Base-by-base conservation (phyloP, 495 filamentous ascomycete species). In the Penicillium psychrofluorescens region DNA sequence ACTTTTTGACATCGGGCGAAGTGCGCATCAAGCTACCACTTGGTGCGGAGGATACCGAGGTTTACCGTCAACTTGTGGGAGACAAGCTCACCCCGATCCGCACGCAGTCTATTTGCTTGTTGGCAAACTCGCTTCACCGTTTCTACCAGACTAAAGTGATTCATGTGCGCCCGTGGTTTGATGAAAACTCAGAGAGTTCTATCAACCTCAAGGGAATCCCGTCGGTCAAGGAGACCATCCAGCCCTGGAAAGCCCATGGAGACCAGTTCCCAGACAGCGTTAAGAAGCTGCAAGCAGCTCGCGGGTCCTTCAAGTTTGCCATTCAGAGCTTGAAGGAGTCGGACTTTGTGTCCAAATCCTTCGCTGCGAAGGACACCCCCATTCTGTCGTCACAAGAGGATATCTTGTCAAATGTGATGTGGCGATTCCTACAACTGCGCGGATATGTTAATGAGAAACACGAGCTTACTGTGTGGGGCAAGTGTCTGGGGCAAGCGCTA, bases 341-440 rank as follows among this genome's bases (percentile, higher is more conserved):
- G 0, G 73, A 80, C 2, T 90, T 90, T 59, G 78, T 76, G 1
- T 64, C 78, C 29, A 78, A 78, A 48, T 88, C 90, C 1, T 74
- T 85, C 40, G 53, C 64, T 40, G 49, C 39, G 11, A 64, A 53
- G 48, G 63, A 71, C 14, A 53, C 53, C 35, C 54, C 59, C 28
- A 66, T 71, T 13, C 37, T 71, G 11, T 67, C 64, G 30, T 75
- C 76, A n/a, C 72, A 77, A 45, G 74, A 84, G n/a, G 78, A 95
- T 50, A 77, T 97, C 38, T 63, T 83, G 9, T 78, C 79, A 13
- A 87, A 95, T 56, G 78, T 84, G 4, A 64, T 88, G 38, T 95
- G 88, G 84, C 79, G 88, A 34, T 91, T 95, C 62, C 70, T 97
- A 28, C 88, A 96, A 59, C 71, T 97, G 34, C 83, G 90, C 37